These are phyloP conservation scores for Microascus cirrosus DNA, from an alignment of 2,329 filamentous ascomycete genomes.

Conservation along the genomic window DNA sequence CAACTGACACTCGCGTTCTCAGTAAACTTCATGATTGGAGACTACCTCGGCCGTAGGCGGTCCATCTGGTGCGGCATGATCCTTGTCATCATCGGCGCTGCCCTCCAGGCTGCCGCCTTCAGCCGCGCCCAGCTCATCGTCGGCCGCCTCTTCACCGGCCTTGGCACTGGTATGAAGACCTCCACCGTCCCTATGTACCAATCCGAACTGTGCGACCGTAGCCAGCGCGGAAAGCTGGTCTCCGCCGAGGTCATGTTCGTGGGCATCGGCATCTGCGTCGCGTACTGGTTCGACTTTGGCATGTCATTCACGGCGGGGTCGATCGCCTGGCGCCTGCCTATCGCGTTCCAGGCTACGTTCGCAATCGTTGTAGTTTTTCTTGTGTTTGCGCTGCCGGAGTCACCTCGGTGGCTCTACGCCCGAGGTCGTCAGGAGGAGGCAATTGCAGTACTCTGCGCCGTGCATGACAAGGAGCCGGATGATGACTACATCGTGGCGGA, in stretches of 20 bases:
- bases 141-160: slow-evolving; percentile 42
- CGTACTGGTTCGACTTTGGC: slow-evolving; percentile 28
- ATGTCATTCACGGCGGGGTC: slow-evolving; percentile 17
- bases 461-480: slow-evolving; percentile 32
- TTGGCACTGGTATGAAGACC: slow-evolving; percentile 46
- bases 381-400: slow-evolving; percentile 26
- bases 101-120: slow-evolving; percentile 48
- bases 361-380: slow-evolving; percentile 19
- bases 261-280: slow-evolving; percentile 27
- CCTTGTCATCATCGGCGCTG: slow-evolving; percentile 46
- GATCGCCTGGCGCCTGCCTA: slow-evolving; percentile 44
- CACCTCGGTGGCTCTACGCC: slow-evolving; percentile 26
- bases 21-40: slow-evolving; percentile 31
- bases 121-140: slow-evolving; percentile 33
- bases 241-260: slow-evolving; percentile 43
- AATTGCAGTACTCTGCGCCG: slow-evolving; percentile 57
- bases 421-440: slow-evolving; percentile 26
- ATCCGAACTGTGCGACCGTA: slow-evolving; percentile 36
- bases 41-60: slow-evolving; percentile 45
- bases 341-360: slow-evolving; percentile 21
- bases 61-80: slow-evolving; percentile 49
- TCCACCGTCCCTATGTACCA: slow-evolving; percentile 40
- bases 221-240: slow-evolving; percentile 40
- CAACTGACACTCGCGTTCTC: background rate
- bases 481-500: slow-evolving; percentile 21